Evolutionary conservation across 208 protist genomes (phyloP).

Genomic region (Trypanosoma scelopori): DNA sequence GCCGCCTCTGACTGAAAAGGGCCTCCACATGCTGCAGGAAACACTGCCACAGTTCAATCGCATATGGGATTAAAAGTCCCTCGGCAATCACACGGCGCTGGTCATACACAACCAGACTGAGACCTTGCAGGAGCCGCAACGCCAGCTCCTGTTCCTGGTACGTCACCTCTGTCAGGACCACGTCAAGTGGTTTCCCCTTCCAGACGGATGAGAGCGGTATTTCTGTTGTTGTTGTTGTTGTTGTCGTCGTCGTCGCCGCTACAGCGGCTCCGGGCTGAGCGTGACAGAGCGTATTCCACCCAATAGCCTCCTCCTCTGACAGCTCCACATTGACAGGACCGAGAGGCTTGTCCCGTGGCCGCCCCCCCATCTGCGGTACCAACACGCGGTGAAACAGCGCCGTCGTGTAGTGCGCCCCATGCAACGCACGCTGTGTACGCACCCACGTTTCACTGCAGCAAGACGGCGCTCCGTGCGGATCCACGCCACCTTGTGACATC

Average conservation of each 20-base stretch:
- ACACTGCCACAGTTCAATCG: slow-evolving; percentile 80
- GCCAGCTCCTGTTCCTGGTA: slow-evolving; percentile 84
- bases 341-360: slow-evolving; percentile 49
- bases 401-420: slow-evolving; percentile 53
- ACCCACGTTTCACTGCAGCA: slow-evolving; percentile 43
- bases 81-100: slow-evolving; percentile 73
- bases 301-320: slow-evolving; percentile 33
- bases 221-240: not conserved
- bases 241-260: not conserved
- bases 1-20: slow-evolving; percentile 39
- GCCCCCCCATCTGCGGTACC: slow-evolving; percentile 49
- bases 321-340: slow-evolving; percentile 40
- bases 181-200: slow-evolving; percentile 30
- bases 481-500: slow-evolving; percentile 18
- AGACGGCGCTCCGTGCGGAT: slow-evolving; percentile 3
- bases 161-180: slow-evolving; percentile 59
- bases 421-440: slow-evolving; percentile 60
- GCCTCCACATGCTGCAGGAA: slow-evolving; percentile 79
- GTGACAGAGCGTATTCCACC: slow-evolving; percentile 35
- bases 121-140: slow-evolving; percentile 77
- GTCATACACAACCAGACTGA: slow-evolving; percentile 67
- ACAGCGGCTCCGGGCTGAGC: slow-evolving; percentile 25
- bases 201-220: not conserved
- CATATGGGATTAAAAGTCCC: slow-evolving; percentile 70
- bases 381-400: slow-evolving; percentile 66